phyloP scores from a whole-genome alignment of 805 yeast genomes.

The Candida coleopterorum region DNA sequence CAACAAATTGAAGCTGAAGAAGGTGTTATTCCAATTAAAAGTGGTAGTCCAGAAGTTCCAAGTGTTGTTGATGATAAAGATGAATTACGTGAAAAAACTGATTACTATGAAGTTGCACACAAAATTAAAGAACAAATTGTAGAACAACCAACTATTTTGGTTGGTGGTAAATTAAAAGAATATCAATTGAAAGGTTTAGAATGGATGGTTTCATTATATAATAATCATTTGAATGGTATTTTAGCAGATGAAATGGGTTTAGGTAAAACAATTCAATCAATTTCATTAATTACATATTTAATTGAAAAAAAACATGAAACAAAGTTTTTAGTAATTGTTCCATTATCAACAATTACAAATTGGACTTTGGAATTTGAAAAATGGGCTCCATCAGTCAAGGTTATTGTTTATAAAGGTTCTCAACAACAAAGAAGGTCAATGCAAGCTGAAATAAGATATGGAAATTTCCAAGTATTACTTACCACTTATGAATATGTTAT shows the following conservation, averaged over 20 bases:
- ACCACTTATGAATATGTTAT: slow-evolving; percentile 82
- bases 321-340: slow-evolving; percentile 76
- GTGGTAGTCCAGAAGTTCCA: slow-evolving; percentile 25
- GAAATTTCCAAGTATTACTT: slow-evolving; percentile 70
- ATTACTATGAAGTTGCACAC: slow-evolving; percentile 81
- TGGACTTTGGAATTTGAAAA: slow-evolving; percentile 84
- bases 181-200: slow-evolving; percentile 64
- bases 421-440: slow-evolving; percentile 65
- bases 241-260: slow-evolving; percentile 67
- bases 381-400: slow-evolving; percentile 80
- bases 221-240: slow-evolving; percentile 59
- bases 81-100: slow-evolving; percentile 61
- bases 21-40: slow-evolving; percentile 10
- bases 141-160: slow-evolving; percentile 62
- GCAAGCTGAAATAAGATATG: slow-evolving; percentile 59
- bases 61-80: slow-evolving; percentile 37
- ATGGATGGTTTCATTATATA: slow-evolving; percentile 63
- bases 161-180: slow-evolving; percentile 78
- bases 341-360: slow-evolving; percentile 77
- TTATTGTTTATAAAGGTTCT: slow-evolving; percentile 72
- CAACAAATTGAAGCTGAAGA: slow-evolving; percentile 55
- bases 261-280: slow-evolving; percentile 72
- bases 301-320: slow-evolving; percentile 64
- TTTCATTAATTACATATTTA: slow-evolving; percentile 67
- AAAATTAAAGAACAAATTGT: slow-evolving; percentile 60